phyloP scores from a whole-genome alignment of 306 rosid genomes.

The Phaseolus lunatus region DNA sequence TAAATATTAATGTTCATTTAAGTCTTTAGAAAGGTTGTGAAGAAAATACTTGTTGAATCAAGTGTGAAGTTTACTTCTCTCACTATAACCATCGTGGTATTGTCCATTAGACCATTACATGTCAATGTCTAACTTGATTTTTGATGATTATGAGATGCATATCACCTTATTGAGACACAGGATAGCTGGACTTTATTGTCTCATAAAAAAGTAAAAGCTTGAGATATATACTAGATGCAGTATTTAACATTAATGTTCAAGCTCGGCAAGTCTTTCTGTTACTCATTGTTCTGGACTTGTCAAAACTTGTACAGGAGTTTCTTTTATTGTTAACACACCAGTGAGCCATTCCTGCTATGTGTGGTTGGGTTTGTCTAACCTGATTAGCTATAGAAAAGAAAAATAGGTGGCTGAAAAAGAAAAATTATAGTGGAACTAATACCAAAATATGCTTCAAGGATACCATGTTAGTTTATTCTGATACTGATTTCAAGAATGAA shows the following conservation, averaged over 20 bases:
- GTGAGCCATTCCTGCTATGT: not conserved
- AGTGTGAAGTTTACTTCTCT: not conserved
- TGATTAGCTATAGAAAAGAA: constrained; percentile 13
- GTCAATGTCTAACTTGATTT: not conserved
- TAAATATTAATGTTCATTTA: constrained; percentile 14
- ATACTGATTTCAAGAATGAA: constrained; percentile 18
- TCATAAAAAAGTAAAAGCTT: not conserved
- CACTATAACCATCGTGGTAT: not conserved
- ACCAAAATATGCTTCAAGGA: not conserved
- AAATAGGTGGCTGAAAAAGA: not conserved
- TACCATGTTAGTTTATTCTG: constrained; percentile 8
- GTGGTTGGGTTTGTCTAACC: constrained; percentile 8
- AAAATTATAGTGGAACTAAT: not conserved
- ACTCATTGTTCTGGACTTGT: not conserved
- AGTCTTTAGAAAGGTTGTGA: constrained; percentile 35
- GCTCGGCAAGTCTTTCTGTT: not conserved
- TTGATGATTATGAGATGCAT: constrained; percentile 3
- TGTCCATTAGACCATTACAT: not conserved
- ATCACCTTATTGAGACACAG: constrained; percentile 13
- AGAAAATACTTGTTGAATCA: not conserved
- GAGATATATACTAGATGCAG: constrained; percentile 17
- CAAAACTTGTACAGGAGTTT: not conserved
- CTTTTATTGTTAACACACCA: not conserved
- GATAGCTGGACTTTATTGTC: constrained; percentile 1
- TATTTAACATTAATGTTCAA: not conserved